phyloP scores from a whole-genome alignment of 441 rosid species.

The Sinapis alba region DNA sequence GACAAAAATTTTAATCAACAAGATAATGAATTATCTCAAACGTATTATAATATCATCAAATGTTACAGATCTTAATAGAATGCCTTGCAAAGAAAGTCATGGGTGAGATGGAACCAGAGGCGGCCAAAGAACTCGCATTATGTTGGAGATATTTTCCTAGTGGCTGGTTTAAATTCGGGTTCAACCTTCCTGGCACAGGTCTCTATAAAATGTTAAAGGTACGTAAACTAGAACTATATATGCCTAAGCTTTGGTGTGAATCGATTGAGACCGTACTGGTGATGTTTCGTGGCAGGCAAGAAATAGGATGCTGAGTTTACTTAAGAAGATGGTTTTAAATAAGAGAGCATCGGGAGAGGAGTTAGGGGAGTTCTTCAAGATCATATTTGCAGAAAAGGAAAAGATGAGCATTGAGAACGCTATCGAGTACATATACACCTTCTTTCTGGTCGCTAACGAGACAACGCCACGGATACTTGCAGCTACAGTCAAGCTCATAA shows the following conservation, averaged over 20 bases:
- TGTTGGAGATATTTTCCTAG: constrained; percentile 28
- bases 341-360: constrained; percentile 26
- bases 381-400: neutral
- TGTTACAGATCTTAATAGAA: constrained; percentile 14
- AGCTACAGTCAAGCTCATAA: constrained; percentile 19
- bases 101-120: neutral
- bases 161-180: constrained; percentile 20
- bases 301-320: constrained; percentile 22
- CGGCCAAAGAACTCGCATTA: constrained; percentile 6
- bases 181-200: constrained; percentile 9
- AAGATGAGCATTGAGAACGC: constrained; percentile 14
- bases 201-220: constrained; percentile 15
- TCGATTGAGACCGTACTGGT: no score
- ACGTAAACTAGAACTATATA: neutral
- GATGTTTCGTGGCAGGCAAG: constrained; percentile 6
- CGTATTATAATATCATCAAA: neutral
- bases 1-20: no score
- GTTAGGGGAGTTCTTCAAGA: constrained; percentile 11
- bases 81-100: constrained; percentile 2
- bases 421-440: neutral
- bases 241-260: neutral
- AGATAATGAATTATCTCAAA: neutral
- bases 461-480: constrained; percentile 15
- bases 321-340: neutral
- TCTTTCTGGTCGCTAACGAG: constrained; percentile 25